Evolutionary conservation across 495 filamentous ascomycete genomes (phyloP).

Genomic region (Pyrenula massariospora): DNA sequence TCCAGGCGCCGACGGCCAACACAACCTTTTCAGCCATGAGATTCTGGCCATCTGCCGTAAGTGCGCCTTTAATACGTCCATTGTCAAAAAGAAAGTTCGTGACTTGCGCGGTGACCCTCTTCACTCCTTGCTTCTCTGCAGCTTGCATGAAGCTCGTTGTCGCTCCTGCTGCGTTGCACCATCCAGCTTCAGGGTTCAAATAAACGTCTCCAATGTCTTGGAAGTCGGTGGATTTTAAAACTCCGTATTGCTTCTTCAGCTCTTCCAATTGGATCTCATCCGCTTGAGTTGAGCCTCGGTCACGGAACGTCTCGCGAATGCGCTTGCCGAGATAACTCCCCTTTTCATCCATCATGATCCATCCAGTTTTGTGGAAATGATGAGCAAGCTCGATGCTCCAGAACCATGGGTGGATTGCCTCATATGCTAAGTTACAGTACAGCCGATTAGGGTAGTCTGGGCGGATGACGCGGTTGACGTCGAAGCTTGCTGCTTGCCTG

Average conservation of each 20-base stretch:
- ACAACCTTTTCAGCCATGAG: conserved; percentile 20
- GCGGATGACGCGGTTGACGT: conserved; percentile 25
- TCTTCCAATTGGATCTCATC: conserved; percentile 19
- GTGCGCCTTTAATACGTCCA: conserved; percentile 10
- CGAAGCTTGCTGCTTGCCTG: conserved; percentile 15
- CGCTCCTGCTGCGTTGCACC: conserved; percentile 25
- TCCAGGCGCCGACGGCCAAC: conserved; percentile 23
- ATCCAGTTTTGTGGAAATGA: conserved; percentile 20
- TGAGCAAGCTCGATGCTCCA: conserved; percentile 9
- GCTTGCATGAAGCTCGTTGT: conserved; percentile 18
- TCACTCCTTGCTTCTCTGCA: conserved; percentile 9
- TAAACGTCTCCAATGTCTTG: conserved; percentile 17
- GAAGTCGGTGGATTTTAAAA: conserved; percentile 16
- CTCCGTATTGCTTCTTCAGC: conserved; percentile 13
- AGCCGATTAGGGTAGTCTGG: conserved; percentile 21
- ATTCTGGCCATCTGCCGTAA: conserved; percentile 19
- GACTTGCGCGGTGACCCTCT: conserved; percentile 12
- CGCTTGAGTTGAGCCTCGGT: conserved; percentile 4
- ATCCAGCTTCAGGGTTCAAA: conserved; percentile 26
- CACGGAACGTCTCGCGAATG: conserved; percentile 21
- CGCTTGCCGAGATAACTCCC: conserved; percentile 14
- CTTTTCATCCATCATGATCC: conserved; percentile 23
- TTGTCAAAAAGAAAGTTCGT: neutral
- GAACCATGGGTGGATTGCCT: conserved; percentile 19
- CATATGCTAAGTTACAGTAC: conserved; percentile 19